Conservation (phyloP, 352 stramenopile genomes). For the Globisporangium recalcitrans region DNA sequence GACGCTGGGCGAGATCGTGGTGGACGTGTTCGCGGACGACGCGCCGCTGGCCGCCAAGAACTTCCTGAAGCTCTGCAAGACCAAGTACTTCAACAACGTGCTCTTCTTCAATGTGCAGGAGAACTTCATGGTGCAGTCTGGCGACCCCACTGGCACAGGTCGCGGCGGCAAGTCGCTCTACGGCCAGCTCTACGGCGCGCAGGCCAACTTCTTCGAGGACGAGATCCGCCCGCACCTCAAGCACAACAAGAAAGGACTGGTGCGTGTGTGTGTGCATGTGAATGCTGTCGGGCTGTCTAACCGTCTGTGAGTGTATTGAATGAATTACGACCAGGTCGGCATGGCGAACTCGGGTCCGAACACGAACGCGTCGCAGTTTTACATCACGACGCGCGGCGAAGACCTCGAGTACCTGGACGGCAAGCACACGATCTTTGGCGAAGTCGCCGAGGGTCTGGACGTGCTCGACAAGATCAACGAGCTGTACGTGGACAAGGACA, state of each 20-base stretch:
- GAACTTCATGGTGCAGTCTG: slow-evolving; percentile 91
- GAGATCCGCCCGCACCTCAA: slow-evolving; percentile 51
- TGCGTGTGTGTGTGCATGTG: slow-evolving; percentile 3
- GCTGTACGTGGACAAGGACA: slow-evolving; percentile 93
- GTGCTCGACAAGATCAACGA: slow-evolving; percentile 93
- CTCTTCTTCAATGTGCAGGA: slow-evolving; percentile 96
- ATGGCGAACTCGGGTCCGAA: slow-evolving; percentile 83
- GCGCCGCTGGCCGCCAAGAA: slow-evolving; percentile 84
- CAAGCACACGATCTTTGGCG: slow-evolving; percentile 89
- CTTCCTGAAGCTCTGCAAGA: slow-evolving; percentile 95
- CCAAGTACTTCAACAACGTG: slow-evolving; percentile 92
- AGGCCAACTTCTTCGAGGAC: slow-evolving; percentile 76
- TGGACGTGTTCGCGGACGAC: slow-evolving; percentile 88
- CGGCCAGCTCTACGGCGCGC: slow-evolving; percentile 87
- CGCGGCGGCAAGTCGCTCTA: slow-evolving; percentile 92
- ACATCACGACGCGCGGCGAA: slow-evolving; percentile 92
- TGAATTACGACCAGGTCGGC: slow-evolving; percentile 31
- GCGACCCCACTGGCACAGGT: slow-evolving; percentile 92
- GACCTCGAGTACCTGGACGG: slow-evolving; percentile 90
- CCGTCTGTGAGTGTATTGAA: not conserved
- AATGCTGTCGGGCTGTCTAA: not conserved
- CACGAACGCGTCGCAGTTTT: slow-evolving; percentile 92
- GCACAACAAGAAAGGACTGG: slow-evolving; percentile 49
- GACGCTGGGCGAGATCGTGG: slow-evolving; percentile 84
- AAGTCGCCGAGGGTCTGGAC: slow-evolving; percentile 93